Percentiles rank a stretch among this genome's conserved stretches.
Evolutionary conservation across 2,329 filamentous ascomycete genomes (phyloP).

Genomic region (Diaporthe ilicicola): DNA sequence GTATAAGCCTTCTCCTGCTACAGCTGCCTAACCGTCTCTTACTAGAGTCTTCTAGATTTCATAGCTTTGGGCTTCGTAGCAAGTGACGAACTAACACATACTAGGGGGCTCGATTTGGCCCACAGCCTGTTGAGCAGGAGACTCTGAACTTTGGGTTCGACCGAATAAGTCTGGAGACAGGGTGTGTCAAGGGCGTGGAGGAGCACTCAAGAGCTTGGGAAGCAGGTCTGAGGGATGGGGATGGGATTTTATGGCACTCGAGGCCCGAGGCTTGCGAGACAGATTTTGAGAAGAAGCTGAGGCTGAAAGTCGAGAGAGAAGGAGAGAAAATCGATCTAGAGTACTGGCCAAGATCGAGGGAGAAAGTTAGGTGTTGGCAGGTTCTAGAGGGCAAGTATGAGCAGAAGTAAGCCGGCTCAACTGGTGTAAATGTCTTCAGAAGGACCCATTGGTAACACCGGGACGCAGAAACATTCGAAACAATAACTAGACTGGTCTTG

Average conservation of each 20-base stretch:
- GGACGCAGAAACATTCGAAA: background rate
- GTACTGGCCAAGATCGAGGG: slow-evolving; percentile 36
- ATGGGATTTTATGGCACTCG: slow-evolving; percentile 34
- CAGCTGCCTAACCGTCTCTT: too few species aligned
- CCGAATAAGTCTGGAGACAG: slow-evolving; percentile 33
- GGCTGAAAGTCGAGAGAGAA: slow-evolving; percentile 34
- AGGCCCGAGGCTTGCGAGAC: slow-evolving; percentile 37
- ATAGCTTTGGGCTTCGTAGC: too few species aligned
- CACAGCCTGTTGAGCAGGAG: slow-evolving; percentile 34
- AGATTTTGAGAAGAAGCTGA: slow-evolving; percentile 34
- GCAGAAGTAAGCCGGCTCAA: background rate
- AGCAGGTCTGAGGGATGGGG: slow-evolving; percentile 37
- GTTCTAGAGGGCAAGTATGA: background rate
- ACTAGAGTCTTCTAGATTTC: too few species aligned
- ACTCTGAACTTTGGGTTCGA: slow-evolving; percentile 39
- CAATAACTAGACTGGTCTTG: background rate
- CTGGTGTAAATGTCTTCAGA: background rate
- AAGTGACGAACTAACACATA: too few species aligned
- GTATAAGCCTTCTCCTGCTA: too few species aligned
- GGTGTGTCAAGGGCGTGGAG: slow-evolving; percentile 34
- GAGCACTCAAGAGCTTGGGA: slow-evolving; percentile 36
- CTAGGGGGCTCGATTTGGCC: slow-evolving; percentile 31
- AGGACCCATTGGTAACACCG: background rate
- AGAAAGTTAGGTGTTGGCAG: slow-evolving; percentile 36
- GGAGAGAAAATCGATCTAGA: slow-evolving; percentile 27